Base-by-base conservation (phyloP, 2,329 filamentous ascomycete species). In the Colletotrichum truncatum region DNA sequence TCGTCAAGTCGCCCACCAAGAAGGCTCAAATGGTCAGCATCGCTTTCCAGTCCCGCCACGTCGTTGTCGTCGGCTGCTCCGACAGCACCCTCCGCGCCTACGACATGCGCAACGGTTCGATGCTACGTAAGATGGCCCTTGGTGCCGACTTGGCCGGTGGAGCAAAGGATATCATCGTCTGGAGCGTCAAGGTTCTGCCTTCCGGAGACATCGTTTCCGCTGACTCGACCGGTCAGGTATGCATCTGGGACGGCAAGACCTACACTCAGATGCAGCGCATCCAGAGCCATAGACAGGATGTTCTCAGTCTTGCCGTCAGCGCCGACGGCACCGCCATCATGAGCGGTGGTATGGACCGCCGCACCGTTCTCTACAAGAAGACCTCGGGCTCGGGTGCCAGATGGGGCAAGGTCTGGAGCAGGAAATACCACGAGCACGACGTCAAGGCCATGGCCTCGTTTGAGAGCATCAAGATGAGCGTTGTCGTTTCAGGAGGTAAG, bases 71-170 rank as follows among this genome's bases (percentile, higher is more conserved):
- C 34, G 96, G 96, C 21, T 98, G 96, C 76, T 95, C 94, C n/a
- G 95, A 99, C 80, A 94, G 94, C 78, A 93, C 89, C n/a, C 96
- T 99, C 69, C 91, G 95, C 67, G 87, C 96, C 56, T 97, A 94
- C 78, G 94, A 98, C 75, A 91, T 93, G 70, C 86, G 92, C 53
- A 95, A 88, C 73, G 93, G 93, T 12, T 86, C 89, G 55, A 84
- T 93, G 66, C 75, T 97, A 64, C 87, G 93, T 46, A 93, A 89
- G 69, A 96, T 99, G 85, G 94, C 93, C 1, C 81, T 98, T 32
- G 96, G 95, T 4, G 89, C 90, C 58, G 93, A 95, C 34, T 84
- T 93, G 10, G 82, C 83, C 7, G 92, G 92, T 45, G 93, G 93
- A 6, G 88, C 92, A 16, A 95, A 93, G 77, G 92, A 97, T 69